A percentile compares a stretch with the other conserved stretches of the same genome.
Evolutionary conservation across 2,329 filamentous ascomycete genomes (phyloP).

Genomic region (Hortaea werneckii): DNA sequence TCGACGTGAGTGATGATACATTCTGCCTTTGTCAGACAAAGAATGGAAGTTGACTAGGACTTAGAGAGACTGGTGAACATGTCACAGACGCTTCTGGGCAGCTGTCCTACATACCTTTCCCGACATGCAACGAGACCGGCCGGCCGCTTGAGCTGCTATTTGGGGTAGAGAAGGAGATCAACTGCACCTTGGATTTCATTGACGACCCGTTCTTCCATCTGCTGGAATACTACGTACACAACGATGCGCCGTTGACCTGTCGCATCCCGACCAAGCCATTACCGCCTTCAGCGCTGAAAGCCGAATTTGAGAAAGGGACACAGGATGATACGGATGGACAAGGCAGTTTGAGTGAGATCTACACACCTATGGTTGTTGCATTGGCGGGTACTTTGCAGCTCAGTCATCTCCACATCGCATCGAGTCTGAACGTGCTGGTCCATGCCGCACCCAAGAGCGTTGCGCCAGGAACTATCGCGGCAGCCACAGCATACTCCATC

Average conservation of each 20-base stretch:
- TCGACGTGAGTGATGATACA: conserved; percentile 33
- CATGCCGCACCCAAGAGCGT: conserved; percentile 50
- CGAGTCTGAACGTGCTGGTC: conserved; percentile 79
- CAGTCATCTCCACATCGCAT: conserved; percentile 82
- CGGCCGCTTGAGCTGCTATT: conserved; percentile 77
- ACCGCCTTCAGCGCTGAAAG: conserved; percentile 26
- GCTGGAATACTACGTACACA: conserved; percentile 95
- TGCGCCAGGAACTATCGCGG: conserved; percentile 68
- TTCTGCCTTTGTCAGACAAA: too few species aligned
- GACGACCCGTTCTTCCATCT: conserved; percentile 76
- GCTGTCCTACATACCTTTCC: conserved; percentile 87
- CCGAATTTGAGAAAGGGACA: conserved; percentile 22
- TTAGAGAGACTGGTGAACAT: conserved; percentile 78
- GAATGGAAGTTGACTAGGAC: neutral
- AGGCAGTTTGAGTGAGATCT: conserved; percentile 35
- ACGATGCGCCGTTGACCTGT: conserved; percentile 85
- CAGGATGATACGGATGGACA: conserved; percentile 28
- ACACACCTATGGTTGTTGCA: conserved; percentile 79
- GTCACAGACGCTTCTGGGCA: conserved; percentile 69
- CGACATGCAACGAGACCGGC: conserved; percentile 77
- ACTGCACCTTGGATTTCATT: conserved; percentile 72
- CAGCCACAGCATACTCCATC: conserved; percentile 77
- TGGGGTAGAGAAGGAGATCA: conserved; percentile 68
- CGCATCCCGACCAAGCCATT: conserved; percentile 73
- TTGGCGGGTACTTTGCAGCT: conserved; percentile 80